Percentiles rank a stretch among this genome's conserved stretches.
phyloP scores from a whole-genome alignment of 2,329 filamentous ascomycete species.

The Venturia pyrina region DNA sequence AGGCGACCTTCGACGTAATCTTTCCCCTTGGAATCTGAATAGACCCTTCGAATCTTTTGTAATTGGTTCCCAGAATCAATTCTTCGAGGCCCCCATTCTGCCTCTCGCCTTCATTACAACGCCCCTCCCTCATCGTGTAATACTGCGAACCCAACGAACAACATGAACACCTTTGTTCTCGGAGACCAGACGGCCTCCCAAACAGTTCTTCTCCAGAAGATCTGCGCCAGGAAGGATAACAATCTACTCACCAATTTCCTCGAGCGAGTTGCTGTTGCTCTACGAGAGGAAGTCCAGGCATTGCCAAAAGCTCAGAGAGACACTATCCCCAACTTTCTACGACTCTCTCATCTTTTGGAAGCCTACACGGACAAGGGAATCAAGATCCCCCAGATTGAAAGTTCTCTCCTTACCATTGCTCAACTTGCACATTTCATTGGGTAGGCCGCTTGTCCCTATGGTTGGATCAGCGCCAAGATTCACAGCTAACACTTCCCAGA shows the following conservation, averaged over 20 bases:
- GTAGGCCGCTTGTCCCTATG: conserved; percentile 32
- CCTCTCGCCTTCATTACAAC: not conserved
- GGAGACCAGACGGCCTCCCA: conserved; percentile 63
- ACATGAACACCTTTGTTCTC: conserved; percentile 49
- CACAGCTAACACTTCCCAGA: conserved; percentile 19
- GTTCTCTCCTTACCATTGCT: conserved; percentile 52
- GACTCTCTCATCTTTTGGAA: conserved; percentile 54
- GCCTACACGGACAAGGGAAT: conserved; percentile 47
- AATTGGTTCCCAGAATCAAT: not conserved
- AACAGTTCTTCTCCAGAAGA: conserved; percentile 47
- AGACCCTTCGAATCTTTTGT: not conserved
- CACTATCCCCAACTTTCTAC: conserved; percentile 52
- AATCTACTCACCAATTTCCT: conserved; percentile 54
- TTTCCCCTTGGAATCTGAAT: not conserved
- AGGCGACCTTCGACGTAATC: not conserved
- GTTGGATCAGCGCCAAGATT: not conserved
- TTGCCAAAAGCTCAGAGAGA: conserved; percentile 48
- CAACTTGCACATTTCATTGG: conserved; percentile 62
- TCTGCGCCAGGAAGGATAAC: conserved; percentile 39
- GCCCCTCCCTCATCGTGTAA: not conserved
- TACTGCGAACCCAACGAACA: conserved; percentile 14
- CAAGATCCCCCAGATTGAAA: conserved; percentile 55
- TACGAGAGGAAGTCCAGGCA: conserved; percentile 50
- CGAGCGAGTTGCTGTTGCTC: conserved; percentile 45
- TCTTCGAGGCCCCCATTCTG: not conserved